Evolutionary conservation across 2,329 filamentous ascomycete species (phyloP).

Genomic region (Fusarium sp.): DNA sequence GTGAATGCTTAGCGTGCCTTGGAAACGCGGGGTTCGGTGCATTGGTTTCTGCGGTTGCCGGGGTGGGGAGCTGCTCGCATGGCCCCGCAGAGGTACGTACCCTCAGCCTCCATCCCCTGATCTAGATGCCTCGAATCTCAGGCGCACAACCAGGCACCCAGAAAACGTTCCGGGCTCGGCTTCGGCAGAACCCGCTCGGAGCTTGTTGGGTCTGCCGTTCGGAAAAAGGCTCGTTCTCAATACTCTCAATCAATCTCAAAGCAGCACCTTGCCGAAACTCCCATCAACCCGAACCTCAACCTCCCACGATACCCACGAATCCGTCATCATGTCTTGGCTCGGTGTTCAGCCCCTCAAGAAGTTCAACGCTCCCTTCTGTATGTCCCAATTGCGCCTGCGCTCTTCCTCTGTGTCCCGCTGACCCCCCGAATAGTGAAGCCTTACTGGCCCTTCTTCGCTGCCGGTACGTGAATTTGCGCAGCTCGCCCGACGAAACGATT

Average conservation of each 20-base stretch:
- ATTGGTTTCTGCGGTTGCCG: constrained; percentile 29
- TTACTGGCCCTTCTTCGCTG: constrained; percentile 92
- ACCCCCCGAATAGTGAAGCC: constrained; percentile 76
- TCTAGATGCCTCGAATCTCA: constrained; percentile 38
- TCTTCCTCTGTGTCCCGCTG: no score
- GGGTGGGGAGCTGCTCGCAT: constrained; percentile 8
- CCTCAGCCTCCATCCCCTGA: not conserved
- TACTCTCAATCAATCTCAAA: constrained; percentile 48
- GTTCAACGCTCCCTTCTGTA: constrained; percentile 83
- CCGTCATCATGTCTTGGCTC: constrained; percentile 79
- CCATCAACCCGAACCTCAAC: constrained; percentile 52
- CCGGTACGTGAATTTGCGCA: constrained; percentile 75
- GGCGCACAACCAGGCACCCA: constrained; percentile 49
- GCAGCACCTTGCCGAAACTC: constrained; percentile 44
- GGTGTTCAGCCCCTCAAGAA: constrained; percentile 77
- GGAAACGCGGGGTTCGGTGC: constrained; percentile 45
- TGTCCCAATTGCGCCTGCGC: constrained; percentile 66
- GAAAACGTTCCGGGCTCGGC: constrained; percentile 42
- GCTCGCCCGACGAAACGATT: constrained; percentile 20
- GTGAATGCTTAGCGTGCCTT: constrained; percentile 37
- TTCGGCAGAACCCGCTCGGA: constrained; percentile 52
- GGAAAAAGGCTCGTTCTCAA: constrained; percentile 57
- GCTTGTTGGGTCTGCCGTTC: constrained; percentile 42
- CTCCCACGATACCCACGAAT: constrained; percentile 53
- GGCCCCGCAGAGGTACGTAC: constrained; percentile 25